Evolutionary conservation across 2,329 filamentous ascomycete species (phyloP).

Genomic region (Fusarium annulatum): DNA sequence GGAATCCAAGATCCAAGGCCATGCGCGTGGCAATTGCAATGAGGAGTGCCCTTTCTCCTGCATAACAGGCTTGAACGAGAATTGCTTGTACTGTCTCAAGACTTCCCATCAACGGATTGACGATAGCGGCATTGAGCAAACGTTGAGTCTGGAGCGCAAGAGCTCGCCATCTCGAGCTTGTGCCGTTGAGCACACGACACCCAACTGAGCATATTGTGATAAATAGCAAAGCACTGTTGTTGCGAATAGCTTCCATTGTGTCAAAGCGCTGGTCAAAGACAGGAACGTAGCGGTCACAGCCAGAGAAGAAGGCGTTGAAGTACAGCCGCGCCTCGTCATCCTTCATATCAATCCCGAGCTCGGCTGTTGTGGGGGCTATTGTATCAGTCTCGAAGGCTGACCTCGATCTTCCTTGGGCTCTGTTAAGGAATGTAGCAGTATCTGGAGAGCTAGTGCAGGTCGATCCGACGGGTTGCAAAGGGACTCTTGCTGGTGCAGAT

Average conservation of each 20-base stretch:
- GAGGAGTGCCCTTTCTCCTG: constrained; percentile 6
- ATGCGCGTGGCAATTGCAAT: constrained; percentile 15
- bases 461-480: neutral
- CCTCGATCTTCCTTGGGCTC: neutral
- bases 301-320: constrained; percentile 17
- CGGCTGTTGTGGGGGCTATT: neutral
- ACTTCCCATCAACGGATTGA: neutral
- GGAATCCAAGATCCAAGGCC: constrained; percentile 16
- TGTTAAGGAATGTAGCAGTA: fast-evolving
- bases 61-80: constrained; percentile 15
- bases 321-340: constrained; percentile 1
- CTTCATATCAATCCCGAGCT: neutral
- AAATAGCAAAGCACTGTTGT: neutral
- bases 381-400: constrained; percentile 4
- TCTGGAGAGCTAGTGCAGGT: constrained; percentile 1
- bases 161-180: neutral
- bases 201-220: constrained; percentile 22
- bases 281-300: constrained; percentile 16
- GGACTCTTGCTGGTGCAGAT: neutral
- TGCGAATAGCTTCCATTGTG: neutral
- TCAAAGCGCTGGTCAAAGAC: neutral
- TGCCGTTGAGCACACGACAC: constrained; percentile 14
- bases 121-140: constrained; percentile 19
- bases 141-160: constrained; percentile 4
- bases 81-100: constrained; percentile 18